Conservation (phyloP, 805 yeast genomes). For the Wickerhamomyces mucosus region DNA sequence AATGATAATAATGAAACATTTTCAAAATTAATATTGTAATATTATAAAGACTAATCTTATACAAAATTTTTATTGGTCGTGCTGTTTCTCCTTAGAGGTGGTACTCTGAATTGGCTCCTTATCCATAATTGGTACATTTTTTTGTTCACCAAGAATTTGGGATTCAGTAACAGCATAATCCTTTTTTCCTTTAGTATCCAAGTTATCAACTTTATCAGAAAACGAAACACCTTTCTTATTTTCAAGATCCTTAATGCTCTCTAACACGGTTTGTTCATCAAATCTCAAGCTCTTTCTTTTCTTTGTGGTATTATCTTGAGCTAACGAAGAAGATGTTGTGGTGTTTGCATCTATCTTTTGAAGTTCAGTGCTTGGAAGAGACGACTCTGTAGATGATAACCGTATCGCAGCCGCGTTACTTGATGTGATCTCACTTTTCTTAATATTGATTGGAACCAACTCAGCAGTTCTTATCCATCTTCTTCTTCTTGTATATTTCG, state of each 20-base stretch:
- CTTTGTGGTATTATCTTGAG: conserved; percentile 10
- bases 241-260: conserved; percentile 15
- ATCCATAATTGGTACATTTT: too few species aligned
- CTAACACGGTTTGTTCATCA: conserved; percentile 25
- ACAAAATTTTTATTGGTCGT: too few species aligned
- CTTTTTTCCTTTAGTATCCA: too few species aligned
- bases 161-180: too few species aligned
- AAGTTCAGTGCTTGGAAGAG: conserved; percentile 13
- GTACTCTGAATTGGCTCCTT: too few species aligned
- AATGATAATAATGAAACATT: too few species aligned
- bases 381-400: conserved; percentile 2
- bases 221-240: conserved; percentile 7
- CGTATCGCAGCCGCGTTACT: background rate
- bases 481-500: conserved; percentile 88
- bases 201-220: background rate
- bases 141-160: too few species aligned
- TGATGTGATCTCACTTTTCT: conserved; percentile 4
- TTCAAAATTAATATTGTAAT: too few species aligned
- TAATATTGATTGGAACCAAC: conserved; percentile 35
- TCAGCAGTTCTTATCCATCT: conserved; percentile 96
- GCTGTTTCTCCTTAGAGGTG: too few species aligned
- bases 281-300: conserved; percentile 36
- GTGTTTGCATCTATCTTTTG: conserved; percentile 16
- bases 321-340: conserved; percentile 8
- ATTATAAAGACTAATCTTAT: too few species aligned